Evolutionary conservation across 345 rosid species (phyloP).

Genomic region (Turritis glabra): DNA sequence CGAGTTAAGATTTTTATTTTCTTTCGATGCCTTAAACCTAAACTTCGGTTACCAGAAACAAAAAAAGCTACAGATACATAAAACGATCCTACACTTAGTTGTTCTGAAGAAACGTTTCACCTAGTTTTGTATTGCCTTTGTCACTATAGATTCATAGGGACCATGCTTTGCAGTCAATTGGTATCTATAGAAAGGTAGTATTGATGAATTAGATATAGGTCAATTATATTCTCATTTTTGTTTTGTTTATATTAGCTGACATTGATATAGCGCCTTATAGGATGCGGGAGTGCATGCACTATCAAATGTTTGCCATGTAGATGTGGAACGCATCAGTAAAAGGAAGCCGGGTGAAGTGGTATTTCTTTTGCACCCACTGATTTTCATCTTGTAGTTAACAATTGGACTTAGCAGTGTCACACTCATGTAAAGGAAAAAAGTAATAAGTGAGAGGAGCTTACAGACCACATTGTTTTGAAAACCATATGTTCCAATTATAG

Average conservation of each 20-base stretch:
- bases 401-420: background rate
- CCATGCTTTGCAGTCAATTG: background rate
- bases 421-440: background rate
- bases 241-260: background rate
- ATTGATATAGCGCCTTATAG: constrained; percentile 37
- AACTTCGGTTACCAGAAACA: background rate
- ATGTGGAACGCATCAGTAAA: constrained; percentile 84
- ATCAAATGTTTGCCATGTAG: constrained; percentile 96
- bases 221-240: background rate
- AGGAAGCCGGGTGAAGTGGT: constrained; percentile 94
- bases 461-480: background rate
- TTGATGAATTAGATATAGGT: background rate
- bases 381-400: background rate
- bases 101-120: background rate
- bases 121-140: constrained; percentile 10
- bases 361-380: constrained; percentile 24
- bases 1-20: background rate
- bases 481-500: background rate
- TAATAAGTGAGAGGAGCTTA: background rate
- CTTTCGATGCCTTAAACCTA: too few relatives aligned
- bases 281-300: constrained; percentile 98
- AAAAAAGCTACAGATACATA: background rate
- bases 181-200: background rate
- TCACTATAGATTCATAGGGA: constrained; percentile 2
- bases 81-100: background rate